Evolutionary conservation across 495 filamentous ascomycete species (phyloP).

Genomic region (Penicillium atrosanguineum): DNA sequence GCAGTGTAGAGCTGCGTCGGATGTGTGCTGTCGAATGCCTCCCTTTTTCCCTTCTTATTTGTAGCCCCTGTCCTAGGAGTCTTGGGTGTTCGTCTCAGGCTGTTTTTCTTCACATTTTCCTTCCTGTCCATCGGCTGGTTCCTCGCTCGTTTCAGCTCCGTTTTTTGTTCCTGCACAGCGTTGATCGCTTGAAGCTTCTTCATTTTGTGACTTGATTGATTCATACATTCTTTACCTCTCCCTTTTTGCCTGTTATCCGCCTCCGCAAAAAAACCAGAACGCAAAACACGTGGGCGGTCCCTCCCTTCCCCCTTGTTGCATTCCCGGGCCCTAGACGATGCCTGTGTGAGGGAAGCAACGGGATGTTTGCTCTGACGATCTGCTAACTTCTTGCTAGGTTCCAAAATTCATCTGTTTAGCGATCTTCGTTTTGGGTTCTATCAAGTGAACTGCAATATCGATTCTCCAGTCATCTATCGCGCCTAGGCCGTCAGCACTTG

Average conservation of each 20-base stretch:
- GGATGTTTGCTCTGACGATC: constrained; percentile 6
- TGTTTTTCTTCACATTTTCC: constrained; percentile 1
- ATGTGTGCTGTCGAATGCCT: constrained; percentile 1
- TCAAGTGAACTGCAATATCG: neutral
- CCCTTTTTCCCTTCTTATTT: constrained; percentile 5
- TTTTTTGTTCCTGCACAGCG: neutral
- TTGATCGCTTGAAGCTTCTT: constrained; percentile 1
- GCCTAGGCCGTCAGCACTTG: constrained; percentile 4
- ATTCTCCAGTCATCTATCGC: neutral
- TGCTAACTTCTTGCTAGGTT: constrained; percentile 5
- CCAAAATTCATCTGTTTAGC: constrained; percentile 4
- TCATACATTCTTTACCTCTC: neutral
- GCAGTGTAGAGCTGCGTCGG: neutral
- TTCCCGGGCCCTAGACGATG: constrained; percentile 24
- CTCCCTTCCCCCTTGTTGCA: constrained; percentile 14
- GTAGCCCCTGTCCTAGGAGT: constrained; percentile 6
- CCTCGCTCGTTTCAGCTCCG: neutral
- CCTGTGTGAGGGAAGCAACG: constrained; percentile 11
- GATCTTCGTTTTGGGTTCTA: constrained; percentile 3
- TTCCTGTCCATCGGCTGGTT: constrained; percentile 11
- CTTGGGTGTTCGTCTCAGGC: constrained; percentile 2
- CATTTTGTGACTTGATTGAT: neutral
- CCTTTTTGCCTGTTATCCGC: neutral
- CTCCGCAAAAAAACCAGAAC: constrained; percentile 1
- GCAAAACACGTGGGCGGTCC: neutral